Conservation (phyloP, 805 yeast species). For the Pichia nakasei region DNA sequence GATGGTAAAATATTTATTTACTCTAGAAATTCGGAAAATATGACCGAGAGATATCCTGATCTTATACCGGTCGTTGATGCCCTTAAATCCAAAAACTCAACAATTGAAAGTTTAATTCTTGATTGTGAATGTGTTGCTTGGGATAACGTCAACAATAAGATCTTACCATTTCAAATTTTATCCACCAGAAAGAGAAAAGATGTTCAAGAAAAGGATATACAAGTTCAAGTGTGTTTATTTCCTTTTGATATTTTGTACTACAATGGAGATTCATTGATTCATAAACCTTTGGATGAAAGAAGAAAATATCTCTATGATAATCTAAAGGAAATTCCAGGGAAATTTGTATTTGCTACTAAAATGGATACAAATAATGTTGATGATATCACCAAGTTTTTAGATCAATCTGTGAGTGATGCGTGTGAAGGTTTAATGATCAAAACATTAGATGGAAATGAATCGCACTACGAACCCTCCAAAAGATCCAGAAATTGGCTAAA, state of each 20-base stretch:
- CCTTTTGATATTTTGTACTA: constrained; percentile 80
- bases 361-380: constrained; percentile 61
- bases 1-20: constrained; percentile 67
- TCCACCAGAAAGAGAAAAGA: constrained; percentile 93
- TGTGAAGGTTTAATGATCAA: constrained; percentile 98
- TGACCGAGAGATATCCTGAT: constrained; percentile 95
- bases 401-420: constrained; percentile 77
- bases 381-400: constrained; percentile 77
- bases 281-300: constrained; percentile 60
- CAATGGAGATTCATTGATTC: constrained; percentile 65
- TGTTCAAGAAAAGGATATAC: constrained; percentile 78
- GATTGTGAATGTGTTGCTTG: constrained; percentile 99
- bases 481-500: constrained; percentile 94
- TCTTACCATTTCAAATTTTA: constrained; percentile 86
- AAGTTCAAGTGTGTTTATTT: constrained; percentile 85
- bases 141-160: constrained; percentile 71
- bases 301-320: constrained; percentile 49
- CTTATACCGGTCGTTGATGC: constrained; percentile 60
- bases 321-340: constrained; percentile 58
- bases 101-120: constrained; percentile 55
- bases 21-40: constrained; percentile 93
- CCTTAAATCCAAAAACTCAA: constrained; percentile 19
- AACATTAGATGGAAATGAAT: constrained; percentile 69
- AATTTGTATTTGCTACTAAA: constrained; percentile 70
- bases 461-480: constrained; percentile 88